Percentiles rank a stretch among this genome's conserved stretches.
phyloP scores from a whole-genome alignment of 768 basidiomycete genomes.

The Pulveroboletus sp. region DNA sequence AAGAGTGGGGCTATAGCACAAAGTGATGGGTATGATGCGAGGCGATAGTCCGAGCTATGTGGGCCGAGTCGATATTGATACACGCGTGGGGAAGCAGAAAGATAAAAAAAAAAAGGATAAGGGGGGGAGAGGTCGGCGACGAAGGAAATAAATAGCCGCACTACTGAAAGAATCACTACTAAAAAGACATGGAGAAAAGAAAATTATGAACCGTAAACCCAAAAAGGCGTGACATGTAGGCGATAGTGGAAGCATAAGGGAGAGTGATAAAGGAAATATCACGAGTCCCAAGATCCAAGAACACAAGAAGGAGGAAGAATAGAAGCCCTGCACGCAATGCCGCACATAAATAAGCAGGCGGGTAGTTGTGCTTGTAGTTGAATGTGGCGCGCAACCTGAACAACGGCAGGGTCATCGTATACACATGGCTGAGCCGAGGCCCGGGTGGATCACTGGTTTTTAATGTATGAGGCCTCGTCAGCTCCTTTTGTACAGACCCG shows the following conservation, averaged over 20 bases:
- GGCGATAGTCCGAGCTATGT: conserved; percentile 28
- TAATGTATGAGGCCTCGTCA: conserved; percentile 31
- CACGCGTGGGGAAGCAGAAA: conserved; percentile 10
- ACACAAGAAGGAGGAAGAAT: conserved; percentile 33
- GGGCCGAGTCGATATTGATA: conserved; percentile 34
- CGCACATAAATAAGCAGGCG: conserved; percentile 34
- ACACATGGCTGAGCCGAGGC: conserved; percentile 32
- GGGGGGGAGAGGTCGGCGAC: not conserved
- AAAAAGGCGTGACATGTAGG: conserved; percentile 20
- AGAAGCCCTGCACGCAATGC: conserved; percentile 21
- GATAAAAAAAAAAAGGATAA: not conserved
- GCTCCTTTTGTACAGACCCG: conserved; percentile 39
- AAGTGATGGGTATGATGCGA: conserved; percentile 30
- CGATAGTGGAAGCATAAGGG: conserved; percentile 13
- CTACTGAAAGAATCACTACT: conserved; percentile 22
- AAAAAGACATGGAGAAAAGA: conserved; percentile 25
- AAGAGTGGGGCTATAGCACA: conserved; percentile 23
- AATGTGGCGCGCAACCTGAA: conserved; percentile 25
- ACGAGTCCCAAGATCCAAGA: conserved; percentile 42
- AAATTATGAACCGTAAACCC: conserved; percentile 24
- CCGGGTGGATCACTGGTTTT: conserved; percentile 22
- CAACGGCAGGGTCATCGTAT: conserved; percentile 25
- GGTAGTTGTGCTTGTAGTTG: conserved; percentile 19
- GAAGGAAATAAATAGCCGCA: conserved; percentile 18
- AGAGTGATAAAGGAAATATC: conserved; percentile 21